Base-by-base conservation (phyloP, 345 rosid genomes). In the Camelina sativa region DNA sequence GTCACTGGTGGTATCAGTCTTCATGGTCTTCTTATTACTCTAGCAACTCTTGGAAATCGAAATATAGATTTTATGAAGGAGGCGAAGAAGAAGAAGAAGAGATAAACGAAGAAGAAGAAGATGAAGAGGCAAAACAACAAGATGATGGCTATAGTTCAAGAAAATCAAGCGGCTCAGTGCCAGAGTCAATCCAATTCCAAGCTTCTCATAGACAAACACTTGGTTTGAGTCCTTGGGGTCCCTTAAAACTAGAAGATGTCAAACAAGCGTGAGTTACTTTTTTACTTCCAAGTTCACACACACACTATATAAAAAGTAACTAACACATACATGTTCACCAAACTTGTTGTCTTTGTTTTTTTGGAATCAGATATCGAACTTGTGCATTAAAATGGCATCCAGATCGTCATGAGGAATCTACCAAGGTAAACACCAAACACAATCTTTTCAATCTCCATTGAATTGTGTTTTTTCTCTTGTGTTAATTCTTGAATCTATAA, bases 311-410 rank as follows among this genome's bases (percentile, higher is more conserved):
- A 8, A 4, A 62, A 15, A 16, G 15, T 7, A 13, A 4, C 34
- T 35, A 44, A 51, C 52, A 40, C 48, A 15, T 20, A 37, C 25
- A 43, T 40, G 48, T 32, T 73, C 44, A 66, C 15, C 47, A 44
- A 47, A 47, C 38, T 15, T 40, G 19, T 17, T 63, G 41, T 73
- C 19, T 28, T 28, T n/a, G n/a, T n/a, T n/a, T 5, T 44, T 64
- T 12, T 60, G 52, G 40, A 10, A 53, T 77, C 60, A 93, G 97
- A 65, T 91, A 89, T 67, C 85, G 97, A 69, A 64, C 82, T 54
- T 88, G 94, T 73, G 98, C 97, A 11, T 76, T 91, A 44, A 87
- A 87, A 76, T 93, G 98, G 96, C 96, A 93, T 80, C 97, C 97
- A 10, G 98, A 93, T 88, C 92, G 91, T 70, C 97, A 89, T 80